Base-by-base conservation (phyloP, 495 filamentous ascomycete species). In the Neurospora intermedia region DNA sequence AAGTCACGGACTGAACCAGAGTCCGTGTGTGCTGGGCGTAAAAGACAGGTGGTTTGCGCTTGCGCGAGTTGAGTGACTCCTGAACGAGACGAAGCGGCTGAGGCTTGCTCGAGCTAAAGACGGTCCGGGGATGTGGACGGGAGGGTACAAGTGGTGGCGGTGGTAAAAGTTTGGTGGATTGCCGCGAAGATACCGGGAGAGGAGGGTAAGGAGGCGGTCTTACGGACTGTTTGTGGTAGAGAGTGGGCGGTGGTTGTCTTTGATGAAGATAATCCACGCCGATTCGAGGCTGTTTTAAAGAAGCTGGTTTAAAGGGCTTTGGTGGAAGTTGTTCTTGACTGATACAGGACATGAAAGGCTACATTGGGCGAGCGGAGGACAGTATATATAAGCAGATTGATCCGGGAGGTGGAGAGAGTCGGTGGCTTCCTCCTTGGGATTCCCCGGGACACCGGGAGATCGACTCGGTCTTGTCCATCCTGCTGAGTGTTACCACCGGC, bases 1-100 rank as follows among this genome's bases (percentile, higher is more conserved):
- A 80, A 46, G 76, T 85, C 11, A 83, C 78, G 23, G 74, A 74
- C 48, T 78, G 74, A 75, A 81, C 48, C 78, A 82, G 13, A 74
- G 41, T 72, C 69, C 73, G 76, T 6, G 54, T 54, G 66, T 71
- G 73, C 48, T 76, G 59, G 42, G 78, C 78, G 74, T 70, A 73
- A 45, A 79, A 79, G 78, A 79, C 76, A 38, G 78, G 77, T 35
- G 76, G 75, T 35, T 62, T 62, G 7, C 74, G 75, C 69, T 74
- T 76, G 59, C 71, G 75, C 18, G 62, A 70, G 70, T 71, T 72
- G 71, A 69, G 71, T 8, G 66, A 62, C 35, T 77, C 59, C 15
- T 79, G 70, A 70, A 79, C 78, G 62, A 79, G 78, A 13, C 75
- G 78, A 71, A 79, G 78, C 4, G 78, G 76, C 13, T 70, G 78